Evolutionary conservation across 805 yeast genomes (phyloP).

Genomic region (Cyberlindnera lachancei): DNA sequence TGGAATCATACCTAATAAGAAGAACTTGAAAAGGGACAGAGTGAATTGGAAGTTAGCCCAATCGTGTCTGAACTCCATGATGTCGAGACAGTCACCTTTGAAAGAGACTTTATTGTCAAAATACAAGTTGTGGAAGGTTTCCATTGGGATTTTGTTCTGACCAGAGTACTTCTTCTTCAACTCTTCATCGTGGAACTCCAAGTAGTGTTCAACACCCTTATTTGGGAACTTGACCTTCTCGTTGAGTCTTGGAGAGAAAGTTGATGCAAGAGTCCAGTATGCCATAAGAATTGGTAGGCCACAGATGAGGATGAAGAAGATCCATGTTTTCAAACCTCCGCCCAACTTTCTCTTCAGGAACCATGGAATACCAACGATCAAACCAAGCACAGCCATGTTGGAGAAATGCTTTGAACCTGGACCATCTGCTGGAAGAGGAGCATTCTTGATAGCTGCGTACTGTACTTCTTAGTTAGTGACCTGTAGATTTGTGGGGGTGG

Average conservation of each 20-base stretch:
- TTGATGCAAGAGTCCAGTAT: conserved; percentile 74
- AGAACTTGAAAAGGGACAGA: conserved; percentile 64
- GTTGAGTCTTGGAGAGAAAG: conserved; percentile 74
- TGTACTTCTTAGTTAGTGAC: conserved; percentile 8
- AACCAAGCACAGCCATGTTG: conserved; percentile 44
- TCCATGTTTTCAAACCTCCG: conserved; percentile 60
- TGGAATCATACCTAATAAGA: conserved; percentile 82
- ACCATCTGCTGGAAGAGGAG: conserved; percentile 87
- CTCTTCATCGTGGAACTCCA: conserved; percentile 73
- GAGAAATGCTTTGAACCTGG: conserved; percentile 74
- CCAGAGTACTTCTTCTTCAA: conserved; percentile 66
- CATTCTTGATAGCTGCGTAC: conserved; percentile 74
- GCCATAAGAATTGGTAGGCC: conserved; percentile 70
- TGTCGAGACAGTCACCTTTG: conserved; percentile 82
- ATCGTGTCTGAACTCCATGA: conserved; percentile 82
- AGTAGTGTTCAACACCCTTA: conserved; percentile 69
- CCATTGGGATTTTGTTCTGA: conserved; percentile 76
- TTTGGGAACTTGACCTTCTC: conserved; percentile 71
- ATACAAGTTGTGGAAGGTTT: conserved; percentile 83
- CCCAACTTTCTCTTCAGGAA: conserved; percentile 59
- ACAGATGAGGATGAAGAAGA: conserved; percentile 47
- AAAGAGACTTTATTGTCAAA: conserved; percentile 78
- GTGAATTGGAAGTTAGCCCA: conserved; percentile 86
- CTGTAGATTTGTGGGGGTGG: no score
- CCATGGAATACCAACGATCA: conserved; percentile 52